A percentile compares a stretch with the other conserved stretches of the same genome.
These are phyloP conservation scores for Sporothrix mexicana DNA, from an alignment of 2,329 filamentous ascomycete genomes.

Conservation along the genomic window DNA sequence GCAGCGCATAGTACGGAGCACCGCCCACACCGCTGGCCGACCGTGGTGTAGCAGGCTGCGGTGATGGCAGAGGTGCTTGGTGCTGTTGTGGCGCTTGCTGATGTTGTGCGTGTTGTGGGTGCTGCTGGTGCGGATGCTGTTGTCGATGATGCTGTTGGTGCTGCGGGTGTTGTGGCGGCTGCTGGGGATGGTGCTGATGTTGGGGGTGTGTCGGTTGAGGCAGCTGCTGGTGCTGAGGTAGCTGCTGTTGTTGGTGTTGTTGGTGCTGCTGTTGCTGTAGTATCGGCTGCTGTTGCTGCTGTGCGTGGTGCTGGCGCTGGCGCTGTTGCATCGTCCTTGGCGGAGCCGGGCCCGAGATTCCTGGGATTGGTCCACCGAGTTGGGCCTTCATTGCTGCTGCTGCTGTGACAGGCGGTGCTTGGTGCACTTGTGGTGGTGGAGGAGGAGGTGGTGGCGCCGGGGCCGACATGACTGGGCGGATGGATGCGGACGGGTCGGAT, in stretches of 20 bases:
- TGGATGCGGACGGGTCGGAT: conserved; percentile 52
- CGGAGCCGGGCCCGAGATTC: conserved; percentile 34
- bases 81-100: conserved; percentile 23
- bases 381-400: conserved; percentile 48
- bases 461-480: conserved; percentile 48
- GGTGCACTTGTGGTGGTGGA: conserved; percentile 37
- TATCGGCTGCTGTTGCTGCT: conserved; percentile 27
- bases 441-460: conserved; percentile 39
- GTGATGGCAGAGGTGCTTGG: conserved; percentile 38
- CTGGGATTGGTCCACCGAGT: conserved; percentile 37
- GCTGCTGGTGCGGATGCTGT: conserved; percentile 40
- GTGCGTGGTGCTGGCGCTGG: conserved; percentile 31
- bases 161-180: conserved; percentile 32
- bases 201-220: conserved; percentile 39
- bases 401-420: neutral
- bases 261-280: conserved; percentile 35
- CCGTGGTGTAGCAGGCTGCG: conserved; percentile 37
- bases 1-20: conserved; percentile 76
- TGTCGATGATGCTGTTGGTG: conserved; percentile 33
- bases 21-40: conserved; percentile 47
- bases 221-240: conserved; percentile 30
- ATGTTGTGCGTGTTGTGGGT: conserved; percentile 46
- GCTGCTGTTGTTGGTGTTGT: conserved; percentile 39
- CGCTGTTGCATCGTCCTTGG: conserved; percentile 40
- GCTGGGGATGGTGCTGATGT: conserved; percentile 28